Conservation (phyloP, 2,329 filamentous ascomycete species). For the Ophioceras dolichostomum region DNA sequence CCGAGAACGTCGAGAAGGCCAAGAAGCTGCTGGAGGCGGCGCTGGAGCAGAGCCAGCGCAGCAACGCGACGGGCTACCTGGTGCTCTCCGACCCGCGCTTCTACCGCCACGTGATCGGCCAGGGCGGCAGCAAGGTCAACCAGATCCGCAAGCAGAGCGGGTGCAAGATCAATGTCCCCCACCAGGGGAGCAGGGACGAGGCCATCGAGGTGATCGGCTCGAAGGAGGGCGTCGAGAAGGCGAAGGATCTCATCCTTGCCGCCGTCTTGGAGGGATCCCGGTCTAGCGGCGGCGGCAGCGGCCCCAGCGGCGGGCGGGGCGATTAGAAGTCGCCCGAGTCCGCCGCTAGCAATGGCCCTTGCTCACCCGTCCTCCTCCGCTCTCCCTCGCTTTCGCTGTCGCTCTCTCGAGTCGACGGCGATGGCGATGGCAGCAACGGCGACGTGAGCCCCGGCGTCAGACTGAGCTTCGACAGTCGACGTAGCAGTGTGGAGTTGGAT, state of each 20-base stretch:
- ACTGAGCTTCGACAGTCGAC: too few species aligned
- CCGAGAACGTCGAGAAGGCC: slow-evolving; percentile 73
- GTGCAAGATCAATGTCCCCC: slow-evolving; percentile 87
- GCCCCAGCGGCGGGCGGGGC: too few species aligned
- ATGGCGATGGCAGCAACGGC: too few species aligned
- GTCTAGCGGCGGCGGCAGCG: slow-evolving; percentile 11
- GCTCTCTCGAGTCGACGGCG: not conserved
- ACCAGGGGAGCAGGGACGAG: slow-evolving; percentile 54
- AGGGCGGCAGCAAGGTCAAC: slow-evolving; percentile 84
- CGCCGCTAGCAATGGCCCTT: not conserved
- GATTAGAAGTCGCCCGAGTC: slow-evolving; percentile 9
- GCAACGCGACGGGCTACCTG: slow-evolving; percentile 69
- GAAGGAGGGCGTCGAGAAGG: slow-evolving; percentile 70
- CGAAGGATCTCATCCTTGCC: slow-evolving; percentile 78
- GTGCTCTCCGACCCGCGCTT: slow-evolving; percentile 80
- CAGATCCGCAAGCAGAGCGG: slow-evolving; percentile 82
- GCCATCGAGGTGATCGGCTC: slow-evolving; percentile 83
- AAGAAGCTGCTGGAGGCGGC: slow-evolving; percentile 62
- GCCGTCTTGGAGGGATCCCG: slow-evolving; percentile 55
- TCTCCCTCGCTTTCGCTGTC: not conserved
- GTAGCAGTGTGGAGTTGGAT: too few species aligned
- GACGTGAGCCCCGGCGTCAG: too few species aligned
- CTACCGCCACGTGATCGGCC: slow-evolving; percentile 83
- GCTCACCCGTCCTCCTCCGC: not conserved
- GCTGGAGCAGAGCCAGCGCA: slow-evolving; percentile 58